Conservation (phyloP, 2,329 filamentous ascomycete genomes). For the Claviceps quebecensis region DNA sequence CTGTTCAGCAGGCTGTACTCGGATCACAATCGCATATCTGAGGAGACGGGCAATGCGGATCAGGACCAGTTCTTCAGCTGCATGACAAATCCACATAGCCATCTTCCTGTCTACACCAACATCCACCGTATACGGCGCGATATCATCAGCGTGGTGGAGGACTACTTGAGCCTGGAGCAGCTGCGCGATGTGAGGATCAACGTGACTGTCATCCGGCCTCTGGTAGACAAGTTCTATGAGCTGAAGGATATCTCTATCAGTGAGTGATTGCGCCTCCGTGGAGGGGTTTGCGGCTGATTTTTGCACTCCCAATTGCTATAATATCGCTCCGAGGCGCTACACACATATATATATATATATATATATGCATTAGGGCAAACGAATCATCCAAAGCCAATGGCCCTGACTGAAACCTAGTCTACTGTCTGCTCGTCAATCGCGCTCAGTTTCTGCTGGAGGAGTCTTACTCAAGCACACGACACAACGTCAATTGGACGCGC, state of each 20-base stretch:
- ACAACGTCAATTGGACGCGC: slow-evolving; percentile 67
- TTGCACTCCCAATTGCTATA: neutral
- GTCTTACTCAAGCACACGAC: slow-evolving; percentile 58
- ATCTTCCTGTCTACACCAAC: slow-evolving; percentile 61
- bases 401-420: slow-evolving; percentile 36
- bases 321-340: neutral
- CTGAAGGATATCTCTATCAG: slow-evolving; percentile 66
- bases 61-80: slow-evolving; percentile 34
- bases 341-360: neutral
- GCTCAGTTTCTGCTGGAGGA: slow-evolving; percentile 70
- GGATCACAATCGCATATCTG: slow-evolving; percentile 14
- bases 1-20: slow-evolving; percentile 20
- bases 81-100: slow-evolving; percentile 41
- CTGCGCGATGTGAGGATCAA: slow-evolving; percentile 72
- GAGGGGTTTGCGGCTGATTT: neutral
- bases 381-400: neutral
- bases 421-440: slow-evolving; percentile 71
- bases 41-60: slow-evolving; percentile 10
- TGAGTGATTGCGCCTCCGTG: slow-evolving; percentile 20
- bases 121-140: slow-evolving; percentile 59
- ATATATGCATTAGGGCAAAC: neutral
- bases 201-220: slow-evolving; percentile 60
- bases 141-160: slow-evolving; percentile 48
- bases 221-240: slow-evolving; percentile 74
- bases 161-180: slow-evolving; percentile 56